Base-by-base conservation (phyloP, 169 alveolate genomes). In the Plasmodium billcollinsi region DNA sequence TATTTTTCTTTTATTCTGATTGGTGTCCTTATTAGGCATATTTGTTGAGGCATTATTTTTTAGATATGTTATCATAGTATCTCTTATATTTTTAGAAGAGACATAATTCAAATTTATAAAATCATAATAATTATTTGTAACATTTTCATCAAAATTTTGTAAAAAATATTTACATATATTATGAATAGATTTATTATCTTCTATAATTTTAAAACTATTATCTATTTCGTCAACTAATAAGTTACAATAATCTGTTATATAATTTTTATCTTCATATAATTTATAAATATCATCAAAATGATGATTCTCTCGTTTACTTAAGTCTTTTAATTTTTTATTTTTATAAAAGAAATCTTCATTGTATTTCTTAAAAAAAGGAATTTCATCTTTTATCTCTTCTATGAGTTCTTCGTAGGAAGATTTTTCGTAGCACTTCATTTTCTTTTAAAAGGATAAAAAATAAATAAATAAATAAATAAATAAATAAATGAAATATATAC, bases 151-250 rank as follows among this genome's bases (percentile, higher is more conserved):
- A 11, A 65, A 83, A 72, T 61, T 67, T 20, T 70, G 69, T 71
- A 83, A 59, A 83, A 83, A 83, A 39, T 58, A 21, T 20, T 67
- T 83, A 70, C 91, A 83, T 71, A 83, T n/a, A 14, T 49, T 20
- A 69, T 18, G 14, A 43, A 83, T 71, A 11, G 86, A 21, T 50
- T 71, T 58, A 58, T 67, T 83, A 58, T 83, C 58, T 63, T 71
- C 91, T 20, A 83, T 26, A 15, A 58, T 24, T 69, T 20, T 59
- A 56, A 83, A 83, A 1, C 67, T 39, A 15, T 29, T 83, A 21
- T 83, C 91, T 33, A 83, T 56, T 70, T 83, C 91, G 3, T 47
- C 72, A 20, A 83, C 74, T 50, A 83, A 56, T n/a, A 66, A 39
- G 50, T 67, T 54, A 21, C 72, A 52, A 12, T 56, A 45, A 9